Conservation (phyloP, 768 basidiomycete genomes). For the Tylopilus vinaceipallidus region DNA sequence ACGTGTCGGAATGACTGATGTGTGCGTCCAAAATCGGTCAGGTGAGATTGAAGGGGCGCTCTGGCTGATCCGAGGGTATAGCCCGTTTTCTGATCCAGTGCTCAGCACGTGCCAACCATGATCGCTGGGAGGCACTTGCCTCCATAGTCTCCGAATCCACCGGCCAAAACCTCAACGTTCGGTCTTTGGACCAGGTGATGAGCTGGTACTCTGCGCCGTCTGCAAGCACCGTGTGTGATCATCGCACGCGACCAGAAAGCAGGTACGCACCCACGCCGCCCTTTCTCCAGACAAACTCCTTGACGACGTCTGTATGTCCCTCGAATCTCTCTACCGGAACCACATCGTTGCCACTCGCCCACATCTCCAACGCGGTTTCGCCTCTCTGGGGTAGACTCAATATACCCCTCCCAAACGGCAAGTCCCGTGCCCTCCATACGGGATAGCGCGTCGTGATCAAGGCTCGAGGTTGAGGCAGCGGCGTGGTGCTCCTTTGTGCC, state of each 20-base stretch:
- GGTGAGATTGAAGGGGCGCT: slow-evolving; percentile 25
- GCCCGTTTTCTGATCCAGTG: slow-evolving; percentile 46
- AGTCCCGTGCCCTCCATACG: slow-evolving; percentile 89
- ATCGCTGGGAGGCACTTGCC: slow-evolving; percentile 38
- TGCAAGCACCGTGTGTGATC: slow-evolving; percentile 8
- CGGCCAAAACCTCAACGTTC: slow-evolving; percentile 90
- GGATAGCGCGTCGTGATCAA: slow-evolving; percentile 79
- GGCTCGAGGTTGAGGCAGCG: slow-evolving; percentile 38
- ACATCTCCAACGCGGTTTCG: slow-evolving; percentile 84
- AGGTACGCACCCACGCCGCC: slow-evolving; percentile 48
- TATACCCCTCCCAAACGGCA: slow-evolving; percentile 90
- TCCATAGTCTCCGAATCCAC: slow-evolving; percentile 68
- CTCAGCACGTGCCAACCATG: slow-evolving; percentile 9
- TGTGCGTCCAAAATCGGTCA: slow-evolving; percentile 23
- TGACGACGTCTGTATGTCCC: slow-evolving; percentile 91
- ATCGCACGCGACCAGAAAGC: not conserved
- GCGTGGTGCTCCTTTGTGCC: slow-evolving; percentile 9
- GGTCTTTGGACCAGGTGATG: slow-evolving; percentile 86
- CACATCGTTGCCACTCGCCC: slow-evolving; percentile 37
- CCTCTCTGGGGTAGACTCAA: slow-evolving; percentile 88
- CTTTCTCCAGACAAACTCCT: slow-evolving; percentile 96
- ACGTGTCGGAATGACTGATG: slow-evolving; percentile 55
- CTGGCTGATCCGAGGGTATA: slow-evolving; percentile 32
- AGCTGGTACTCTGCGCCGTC: slow-evolving; percentile 58
- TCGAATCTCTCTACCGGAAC: slow-evolving; percentile 72